Evolutionary conservation across 2,329 filamentous ascomycete genomes (phyloP).

Genomic region (Lasiodiplodia hormozganensis): DNA sequence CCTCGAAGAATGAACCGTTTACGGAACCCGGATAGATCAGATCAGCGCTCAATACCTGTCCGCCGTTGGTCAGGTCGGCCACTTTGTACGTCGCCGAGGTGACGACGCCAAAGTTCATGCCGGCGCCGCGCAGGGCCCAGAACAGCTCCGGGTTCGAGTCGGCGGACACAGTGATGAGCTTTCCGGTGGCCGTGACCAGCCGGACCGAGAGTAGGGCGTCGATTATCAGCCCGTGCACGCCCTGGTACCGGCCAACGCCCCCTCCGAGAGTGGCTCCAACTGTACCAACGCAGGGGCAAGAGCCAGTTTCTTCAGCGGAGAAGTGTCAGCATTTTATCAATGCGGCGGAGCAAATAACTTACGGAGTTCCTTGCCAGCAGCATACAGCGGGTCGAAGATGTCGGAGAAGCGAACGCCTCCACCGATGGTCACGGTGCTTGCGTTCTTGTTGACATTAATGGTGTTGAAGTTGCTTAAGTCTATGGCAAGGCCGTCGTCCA

Average conservation of each 20-base stretch:
- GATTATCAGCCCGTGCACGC: slow-evolving; percentile 47
- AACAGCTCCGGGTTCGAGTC: slow-evolving; percentile 45
- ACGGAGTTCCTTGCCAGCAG: slow-evolving; percentile 43
- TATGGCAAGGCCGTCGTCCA: slow-evolving; percentile 42
- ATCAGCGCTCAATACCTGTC: slow-evolving; percentile 29
- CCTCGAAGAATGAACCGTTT: not conserved
- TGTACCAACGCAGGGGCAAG: slow-evolving; percentile 51
- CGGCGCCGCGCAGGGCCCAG: slow-evolving; percentile 49
- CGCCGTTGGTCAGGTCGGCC: slow-evolving; percentile 4
- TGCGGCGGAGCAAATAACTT: slow-evolving; percentile 11
- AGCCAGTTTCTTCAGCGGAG: slow-evolving; percentile 31
- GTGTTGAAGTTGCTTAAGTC: slow-evolving; percentile 42
- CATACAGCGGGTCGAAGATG: slow-evolving; percentile 37
- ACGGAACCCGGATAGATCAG: slow-evolving; percentile 3
- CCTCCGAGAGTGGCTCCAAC: slow-evolving; percentile 64
- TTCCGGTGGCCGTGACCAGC: slow-evolving; percentile 42
- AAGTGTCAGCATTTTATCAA: not conserved
- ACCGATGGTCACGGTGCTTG: slow-evolving; percentile 38
- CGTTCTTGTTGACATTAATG: slow-evolving; percentile 34
- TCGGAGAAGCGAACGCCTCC: slow-evolving; percentile 40
- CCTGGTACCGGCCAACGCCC: slow-evolving; percentile 62
- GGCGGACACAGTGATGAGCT: slow-evolving; percentile 39
- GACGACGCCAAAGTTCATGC: slow-evolving; percentile 46
- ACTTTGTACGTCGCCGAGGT: not conserved
- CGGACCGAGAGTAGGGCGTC: slow-evolving; percentile 37